Evolutionary conservation across 208 protist species (phyloP).

Genomic region (Spongospora subterranea): DNA sequence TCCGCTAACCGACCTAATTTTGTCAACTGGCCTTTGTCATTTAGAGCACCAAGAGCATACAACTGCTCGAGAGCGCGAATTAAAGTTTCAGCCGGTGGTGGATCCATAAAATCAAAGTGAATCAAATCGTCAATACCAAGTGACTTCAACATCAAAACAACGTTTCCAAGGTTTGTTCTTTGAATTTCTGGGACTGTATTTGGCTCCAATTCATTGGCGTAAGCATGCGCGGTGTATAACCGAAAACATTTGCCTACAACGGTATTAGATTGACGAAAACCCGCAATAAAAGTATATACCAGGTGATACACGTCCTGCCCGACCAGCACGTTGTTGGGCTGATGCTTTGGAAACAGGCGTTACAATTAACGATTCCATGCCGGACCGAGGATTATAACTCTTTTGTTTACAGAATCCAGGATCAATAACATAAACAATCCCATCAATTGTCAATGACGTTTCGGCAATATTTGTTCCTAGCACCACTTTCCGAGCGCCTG

Average conservation of each 20-base stretch:
- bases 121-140: conserved; percentile 83
- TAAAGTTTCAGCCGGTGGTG: conserved; percentile 93
- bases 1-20: conserved; percentile 76
- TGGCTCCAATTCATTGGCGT: conserved; percentile 82
- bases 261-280: too few species aligned
- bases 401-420: conserved; percentile 98
- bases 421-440: conserved; percentile 90
- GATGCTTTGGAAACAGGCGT: conserved; percentile 94
- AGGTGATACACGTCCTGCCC: conserved; percentile 93
- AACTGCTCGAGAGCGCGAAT: conserved; percentile 84
- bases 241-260: conserved; percentile 84
- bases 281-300: too few species aligned
- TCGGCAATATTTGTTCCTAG: conserved; percentile 99
- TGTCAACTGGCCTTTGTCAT: conserved; percentile 91
- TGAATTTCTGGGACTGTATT: conserved; percentile 88
- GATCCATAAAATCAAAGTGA: conserved; percentile 99
- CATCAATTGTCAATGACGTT: conserved; percentile 98
- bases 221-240: conserved; percentile 87
- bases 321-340: conserved; percentile 89
- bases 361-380: conserved; percentile 94
- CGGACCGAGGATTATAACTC: conserved; percentile 91
- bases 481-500: conserved; percentile 94
- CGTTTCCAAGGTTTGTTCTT: conserved; percentile 86
- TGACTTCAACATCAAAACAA: conserved; percentile 89
- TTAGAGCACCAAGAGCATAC: conserved; percentile 82